A percentile compares a stretch with the other conserved stretches of the same genome.
Conservation (phyloP, 1,284 basidiomycete species). For the Ustilago cynodontis region DNA sequence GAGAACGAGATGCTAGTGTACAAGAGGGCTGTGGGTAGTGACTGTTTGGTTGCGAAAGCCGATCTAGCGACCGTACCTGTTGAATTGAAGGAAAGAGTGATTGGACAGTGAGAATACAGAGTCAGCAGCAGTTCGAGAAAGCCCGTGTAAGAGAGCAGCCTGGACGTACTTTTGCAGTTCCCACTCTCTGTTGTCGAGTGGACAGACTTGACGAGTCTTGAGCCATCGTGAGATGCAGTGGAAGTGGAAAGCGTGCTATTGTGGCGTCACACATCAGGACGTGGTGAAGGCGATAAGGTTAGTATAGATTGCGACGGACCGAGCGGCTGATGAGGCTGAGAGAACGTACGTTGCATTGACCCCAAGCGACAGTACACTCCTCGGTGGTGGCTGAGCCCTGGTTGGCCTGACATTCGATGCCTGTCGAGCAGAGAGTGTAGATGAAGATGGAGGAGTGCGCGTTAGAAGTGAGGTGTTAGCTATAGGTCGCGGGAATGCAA, state of each 20-base stretch:
- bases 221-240: constrained; percentile 99
- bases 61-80: constrained; percentile 44
- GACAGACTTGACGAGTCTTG: constrained; percentile 98
- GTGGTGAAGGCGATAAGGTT: background rate
- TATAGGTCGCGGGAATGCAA: background rate
- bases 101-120: background rate
- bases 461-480: constrained; percentile 3
- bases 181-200: constrained; percentile 90
- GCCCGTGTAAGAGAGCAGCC: background rate
- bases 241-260: constrained; percentile 98
- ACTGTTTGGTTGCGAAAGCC: background rate
- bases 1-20: constrained; percentile 33
- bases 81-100: background rate
- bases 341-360: constrained; percentile 90
- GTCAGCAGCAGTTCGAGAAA: background rate
- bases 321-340: background rate
- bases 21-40: constrained; percentile 10
- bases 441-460: background rate
- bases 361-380: constrained; percentile 99
- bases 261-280: background rate
- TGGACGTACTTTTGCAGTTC: constrained; percentile 85
- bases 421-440: constrained; percentile 72
- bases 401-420: constrained; percentile 99
- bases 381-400: constrained; percentile 95
- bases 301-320: background rate